Base-by-base conservation (phyloP, 106 monocot species). In the Cymbidium sinense region DNA sequence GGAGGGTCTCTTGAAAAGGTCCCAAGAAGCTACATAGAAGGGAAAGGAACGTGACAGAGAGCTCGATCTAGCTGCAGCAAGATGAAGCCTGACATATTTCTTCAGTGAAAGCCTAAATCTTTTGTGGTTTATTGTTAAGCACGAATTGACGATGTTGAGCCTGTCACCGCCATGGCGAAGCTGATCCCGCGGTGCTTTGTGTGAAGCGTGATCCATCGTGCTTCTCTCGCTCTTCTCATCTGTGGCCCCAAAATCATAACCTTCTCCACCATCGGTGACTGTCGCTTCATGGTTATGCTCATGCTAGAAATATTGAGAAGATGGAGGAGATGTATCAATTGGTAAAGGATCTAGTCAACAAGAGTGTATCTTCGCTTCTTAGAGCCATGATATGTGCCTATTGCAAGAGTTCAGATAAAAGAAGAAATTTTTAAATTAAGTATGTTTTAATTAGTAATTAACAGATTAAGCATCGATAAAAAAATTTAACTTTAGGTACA, bases 301-400 rank as follows among this genome's bases (percentile, higher is more conserved):
- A 93, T 76, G 74, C 89, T 0, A 77, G 84, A 2, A 75, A 91
- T 61, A 30, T 95, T 35, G 85, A 87, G 58, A 95, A 86, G 76
- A 95, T 95, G 95, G 93, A 95, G 86, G 61, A 54, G 50, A 87
- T 71, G 36, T 93, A 93, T 78, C 82, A 89, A 62, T 23, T 83
- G 19, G 85, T 90, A 35, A 84, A 78, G 55, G 79, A 93, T 61
- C 69, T 55, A 19, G 89, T 88, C 25, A 81, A 81, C 44, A 50
- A 70, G n/a, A 27, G 50, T n/a, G n/a, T 3, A 75, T 86, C 19
- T 3, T 67, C 47, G 3, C 55, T 93, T 79, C 77, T 93, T n/a
- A 75, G 84, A 37, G 82, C 81, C 9, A 91, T 95, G 95, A 84
- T 95, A 25, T 90, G 90, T 71, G 90, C 90, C 43, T 95, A 95